Percentiles rank a stretch among this genome's conserved stretches.
Evolutionary conservation across 2,329 filamentous ascomycete genomes (phyloP).

Genomic region (Seiridium cupressi): DNA sequence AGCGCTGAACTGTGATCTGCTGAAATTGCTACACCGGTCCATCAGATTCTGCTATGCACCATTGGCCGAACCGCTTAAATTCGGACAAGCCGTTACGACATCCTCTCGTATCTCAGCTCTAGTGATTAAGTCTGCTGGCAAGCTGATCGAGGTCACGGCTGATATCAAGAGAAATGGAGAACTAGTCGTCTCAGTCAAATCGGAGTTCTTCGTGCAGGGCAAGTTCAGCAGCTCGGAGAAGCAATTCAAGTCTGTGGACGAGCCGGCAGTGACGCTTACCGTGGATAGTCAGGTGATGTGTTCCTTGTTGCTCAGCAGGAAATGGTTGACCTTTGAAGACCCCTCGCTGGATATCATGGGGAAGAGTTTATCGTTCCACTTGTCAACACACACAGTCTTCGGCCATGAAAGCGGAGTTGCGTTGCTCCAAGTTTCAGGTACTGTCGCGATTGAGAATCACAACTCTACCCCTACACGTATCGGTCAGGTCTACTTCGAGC

Average conservation of each 20-base stretch:
- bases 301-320: background rate
- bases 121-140: slow-evolving; percentile 95
- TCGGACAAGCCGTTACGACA: slow-evolving; percentile 88
- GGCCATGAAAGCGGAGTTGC: too few species aligned
- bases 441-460: too few species aligned
- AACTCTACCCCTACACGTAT: too few species aligned
- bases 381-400: too few species aligned
- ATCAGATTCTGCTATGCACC: slow-evolving; percentile 98
- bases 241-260: background rate
- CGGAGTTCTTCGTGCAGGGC: background rate
- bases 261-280: background rate
- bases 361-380: too few species aligned
- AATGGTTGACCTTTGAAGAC: background rate
- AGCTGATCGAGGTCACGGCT: background rate
- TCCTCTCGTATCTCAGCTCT: slow-evolving; percentile 96
- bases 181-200: background rate
- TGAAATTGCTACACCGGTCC: slow-evolving; percentile 94
- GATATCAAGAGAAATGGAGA: background rate
- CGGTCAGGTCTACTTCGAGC: too few species aligned
- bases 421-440: too few species aligned
- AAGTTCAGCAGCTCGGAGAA: background rate
- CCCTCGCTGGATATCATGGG: too few species aligned
- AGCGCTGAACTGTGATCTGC: slow-evolving; percentile 88
- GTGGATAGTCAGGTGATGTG: background rate
- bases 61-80: slow-evolving; percentile 74